These are phyloP conservation scores for Chenopodium berlandieri DNA, from an alignment of 148 eudicot genomes.

Conservation along the genomic window DNA sequence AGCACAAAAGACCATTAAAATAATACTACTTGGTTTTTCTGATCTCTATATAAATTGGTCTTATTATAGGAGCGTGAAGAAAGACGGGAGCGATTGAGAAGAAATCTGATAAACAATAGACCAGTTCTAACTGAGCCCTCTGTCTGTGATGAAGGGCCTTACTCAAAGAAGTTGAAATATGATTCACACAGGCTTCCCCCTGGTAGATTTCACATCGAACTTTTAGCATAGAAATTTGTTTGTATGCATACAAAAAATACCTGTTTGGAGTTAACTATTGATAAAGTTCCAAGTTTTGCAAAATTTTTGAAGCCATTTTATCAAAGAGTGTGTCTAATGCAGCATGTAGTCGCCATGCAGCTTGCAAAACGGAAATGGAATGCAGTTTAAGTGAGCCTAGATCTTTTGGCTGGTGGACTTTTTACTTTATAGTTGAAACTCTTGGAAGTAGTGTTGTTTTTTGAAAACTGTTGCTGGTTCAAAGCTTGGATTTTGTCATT, in stretches of 20 bases:
- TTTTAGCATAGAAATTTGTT: neutral
- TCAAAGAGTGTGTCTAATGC: neutral
- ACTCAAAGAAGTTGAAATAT: constrained; percentile 42
- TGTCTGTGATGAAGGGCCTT: constrained; percentile 37
- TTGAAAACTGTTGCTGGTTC: too few relatives aligned
- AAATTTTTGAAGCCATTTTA: neutral
- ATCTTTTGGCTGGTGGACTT: too few relatives aligned
- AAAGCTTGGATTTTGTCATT: too few relatives aligned
- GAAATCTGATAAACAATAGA: constrained; percentile 59
- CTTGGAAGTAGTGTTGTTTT: too few relatives aligned
- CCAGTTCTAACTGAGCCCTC: constrained; percentile 37
- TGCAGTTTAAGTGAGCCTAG: too few relatives aligned
- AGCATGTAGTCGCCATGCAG: neutral
- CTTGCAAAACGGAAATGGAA: too few relatives aligned
- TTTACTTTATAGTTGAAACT: too few relatives aligned
- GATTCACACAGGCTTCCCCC: constrained; percentile 63
- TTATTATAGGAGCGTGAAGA: constrained; percentile 68
- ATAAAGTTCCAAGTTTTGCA: neutral
- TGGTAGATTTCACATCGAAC: constrained; percentile 27
- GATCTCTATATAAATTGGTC: neutral
- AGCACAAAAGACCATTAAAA: too few relatives aligned
- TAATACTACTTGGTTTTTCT: neutral
- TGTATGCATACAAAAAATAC: too few relatives aligned
- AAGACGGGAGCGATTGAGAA: constrained; percentile 54
- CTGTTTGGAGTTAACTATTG: neutral